Conservation (phyloP, 306 rosid genomes). For the Cicer yamashitae region DNA sequence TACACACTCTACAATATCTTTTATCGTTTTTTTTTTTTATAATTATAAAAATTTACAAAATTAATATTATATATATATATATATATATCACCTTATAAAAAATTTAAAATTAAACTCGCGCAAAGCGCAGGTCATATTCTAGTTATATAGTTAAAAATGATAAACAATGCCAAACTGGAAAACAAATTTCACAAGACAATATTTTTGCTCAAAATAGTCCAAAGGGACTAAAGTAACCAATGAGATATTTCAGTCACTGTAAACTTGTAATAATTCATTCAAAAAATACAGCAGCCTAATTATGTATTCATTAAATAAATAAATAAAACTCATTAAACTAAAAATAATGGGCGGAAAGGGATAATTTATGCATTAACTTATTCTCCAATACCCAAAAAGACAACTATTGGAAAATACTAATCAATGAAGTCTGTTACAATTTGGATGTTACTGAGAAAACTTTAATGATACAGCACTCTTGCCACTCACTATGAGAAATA, state of each 20-base stretch:
- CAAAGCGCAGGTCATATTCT: no score
- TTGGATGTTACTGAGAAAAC: conserved; percentile 53
- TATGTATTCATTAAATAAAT: background rate
- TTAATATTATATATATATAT: no score
- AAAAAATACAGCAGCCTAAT: background rate
- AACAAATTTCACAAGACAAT: background rate
- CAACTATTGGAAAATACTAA: conserved; percentile 38
- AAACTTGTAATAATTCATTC: conserved; percentile 7
- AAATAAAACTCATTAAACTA: no score
- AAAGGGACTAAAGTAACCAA: conserved; percentile 8
- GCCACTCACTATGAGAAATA: conserved; percentile 47
- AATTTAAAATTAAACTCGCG: no score
- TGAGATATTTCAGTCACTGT: conserved; percentile 3
- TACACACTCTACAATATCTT: no score
- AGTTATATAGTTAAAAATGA: no score
- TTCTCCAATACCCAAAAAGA: conserved; percentile 36
- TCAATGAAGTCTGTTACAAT: conserved; percentile 48
- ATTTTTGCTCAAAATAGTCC: background rate
- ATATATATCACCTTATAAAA: no score
- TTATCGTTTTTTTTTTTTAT: no score
- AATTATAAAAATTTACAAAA: no score
- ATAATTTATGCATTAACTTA: conserved; percentile 10
- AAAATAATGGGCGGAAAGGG: background rate
- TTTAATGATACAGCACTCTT: conserved; percentile 52
- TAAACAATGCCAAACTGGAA: no score